These are phyloP conservation scores for Candida mattraensis DNA, from an alignment of 805 yeast species.

Conservation along the genomic window DNA sequence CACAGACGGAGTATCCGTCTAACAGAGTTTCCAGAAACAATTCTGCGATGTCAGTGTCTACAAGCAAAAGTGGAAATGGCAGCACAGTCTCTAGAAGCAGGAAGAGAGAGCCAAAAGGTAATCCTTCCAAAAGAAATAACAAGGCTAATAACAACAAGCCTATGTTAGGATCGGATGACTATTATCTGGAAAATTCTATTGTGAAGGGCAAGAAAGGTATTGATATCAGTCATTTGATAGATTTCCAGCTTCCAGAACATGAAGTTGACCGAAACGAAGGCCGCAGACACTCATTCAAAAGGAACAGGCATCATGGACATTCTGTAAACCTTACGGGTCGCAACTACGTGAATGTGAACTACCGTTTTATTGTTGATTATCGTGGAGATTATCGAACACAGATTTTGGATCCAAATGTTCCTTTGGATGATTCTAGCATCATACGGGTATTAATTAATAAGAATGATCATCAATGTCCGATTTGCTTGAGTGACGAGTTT, in stretches of 20 bases:
- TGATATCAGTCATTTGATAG: conserved; percentile 62
- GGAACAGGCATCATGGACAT: conserved; percentile 31
- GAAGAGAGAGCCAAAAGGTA: conserved; percentile 9
- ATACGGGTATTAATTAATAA: conserved; percentile 73
- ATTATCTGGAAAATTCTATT: conserved; percentile 22
- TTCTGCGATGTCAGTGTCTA: too few species aligned
- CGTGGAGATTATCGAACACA: conserved; percentile 56
- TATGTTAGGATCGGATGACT: conserved; percentile 15
- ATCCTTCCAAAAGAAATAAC: conserved; percentile 35
- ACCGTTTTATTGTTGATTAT: conserved; percentile 76
- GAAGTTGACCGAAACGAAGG: conserved; percentile 9
- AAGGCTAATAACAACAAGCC: conserved; percentile 40
- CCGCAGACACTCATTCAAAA: conserved; percentile 18
- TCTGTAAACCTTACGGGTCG: conserved; percentile 58
- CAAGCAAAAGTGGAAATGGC: not conserved
- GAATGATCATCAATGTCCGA: conserved; percentile 77
- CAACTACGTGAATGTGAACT: conserved; percentile 77
- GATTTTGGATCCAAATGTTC: conserved; percentile 71
- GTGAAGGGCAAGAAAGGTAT: conserved; percentile 29
- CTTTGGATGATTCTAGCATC: conserved; percentile 59
- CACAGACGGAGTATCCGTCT: too few species aligned
- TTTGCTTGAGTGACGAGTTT: conserved; percentile 80
- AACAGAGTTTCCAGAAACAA: too few species aligned
- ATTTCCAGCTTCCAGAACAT: conserved; percentile 49
- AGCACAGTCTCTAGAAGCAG: conserved; percentile 4